phyloP scores from a whole-genome alignment of 345 rosid species.

The Acer negundo region DNA sequence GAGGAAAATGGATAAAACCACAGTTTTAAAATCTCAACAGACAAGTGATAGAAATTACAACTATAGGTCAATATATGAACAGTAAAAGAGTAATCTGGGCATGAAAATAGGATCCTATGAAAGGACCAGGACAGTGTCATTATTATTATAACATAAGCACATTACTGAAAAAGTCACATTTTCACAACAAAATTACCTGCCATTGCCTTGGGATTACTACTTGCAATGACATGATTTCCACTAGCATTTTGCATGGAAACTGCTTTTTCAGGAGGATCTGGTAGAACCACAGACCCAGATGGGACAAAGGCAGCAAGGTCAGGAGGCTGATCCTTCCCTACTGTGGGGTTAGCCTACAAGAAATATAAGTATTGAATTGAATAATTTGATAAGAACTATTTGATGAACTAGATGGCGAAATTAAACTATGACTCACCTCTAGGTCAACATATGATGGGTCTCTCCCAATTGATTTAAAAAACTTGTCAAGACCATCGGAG shows the following conservation, averaged over 20 bases:
- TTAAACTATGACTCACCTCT: constrained; percentile 51
- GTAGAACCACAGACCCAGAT: constrained; percentile 49
- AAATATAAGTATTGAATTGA: constrained; percentile 18
- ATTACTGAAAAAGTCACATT: neutral
- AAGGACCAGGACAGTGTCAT: neutral
- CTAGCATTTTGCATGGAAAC: constrained; percentile 34
- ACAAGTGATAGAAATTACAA: neutral
- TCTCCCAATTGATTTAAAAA: constrained; percentile 71
- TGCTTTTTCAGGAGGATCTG: constrained; percentile 46
- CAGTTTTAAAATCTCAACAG: constrained; percentile 8
- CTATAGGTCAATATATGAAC: neutral
- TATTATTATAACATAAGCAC: neutral
- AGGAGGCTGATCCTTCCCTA: constrained; percentile 95
- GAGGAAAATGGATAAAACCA: neutral
- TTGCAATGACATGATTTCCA: constrained; percentile 31
- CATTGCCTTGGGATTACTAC: constrained; percentile 38
- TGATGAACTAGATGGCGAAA: constrained; percentile 11
- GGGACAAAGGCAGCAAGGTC: constrained; percentile 85
- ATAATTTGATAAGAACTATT: constrained; percentile 3
- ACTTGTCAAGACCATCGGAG: constrained; percentile 64
- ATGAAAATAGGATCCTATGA: neutral
- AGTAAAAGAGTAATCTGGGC: neutral
- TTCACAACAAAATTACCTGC: constrained; percentile 40
- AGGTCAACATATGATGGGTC: constrained; percentile 68
- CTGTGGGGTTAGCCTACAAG: constrained; percentile 69